Base-by-base conservation (phyloP, 257 asterid genomes). In the Echites panduratus region DNA sequence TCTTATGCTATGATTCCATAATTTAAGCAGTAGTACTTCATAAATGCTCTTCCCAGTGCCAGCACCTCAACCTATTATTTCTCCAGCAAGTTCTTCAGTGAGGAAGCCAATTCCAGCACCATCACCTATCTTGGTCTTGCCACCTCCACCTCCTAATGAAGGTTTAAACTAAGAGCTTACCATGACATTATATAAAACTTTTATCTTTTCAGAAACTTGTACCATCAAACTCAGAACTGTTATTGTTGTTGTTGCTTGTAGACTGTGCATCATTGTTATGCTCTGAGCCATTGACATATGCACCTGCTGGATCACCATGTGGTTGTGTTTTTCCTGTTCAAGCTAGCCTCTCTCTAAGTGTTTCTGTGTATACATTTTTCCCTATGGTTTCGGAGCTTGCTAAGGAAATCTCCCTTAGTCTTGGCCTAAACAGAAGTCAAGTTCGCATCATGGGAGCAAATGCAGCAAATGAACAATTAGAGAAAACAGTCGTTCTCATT, bases 381-480 rank as follows among this genome's bases (percentile, higher is more conserved):
- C 90, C 97, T 0, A 71, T 86, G 81, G 95, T 93, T 35, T 73
- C 91, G 7, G 85, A 84, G 80, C 91, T 93, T 44, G 84, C 96
- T 17, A 81, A 79, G 73, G 96, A 85, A 77, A 82, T 93, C 44
- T 84, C 98, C 17, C 32, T 70, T 0, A 50, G 87, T 17, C 72
- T 87, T 74, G 83, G 68, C 2, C 67, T 93, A 63, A 70, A 86
- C 63, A 84, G 73, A 72, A 85, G 91, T 64, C 98, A 93, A 84
- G 97, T 93, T 35, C 93, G 96, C 66, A 83, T 93, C 43, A 84
- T 86, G 89, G 98, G 98, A 79, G 98, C 96, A 67, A 91, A 92
- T 78, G 91, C 90, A 68, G 95, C 86, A 9, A 88, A 80, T 48
- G 88, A 84, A 65, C 89, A 86, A 77, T 84, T 86, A 53, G 89